A percentile compares a stretch with the other conserved stretches of the same genome.
Evolutionary conservation across 441 rosid species (phyloP).

Genomic region (Brassica hybrid): DNA sequence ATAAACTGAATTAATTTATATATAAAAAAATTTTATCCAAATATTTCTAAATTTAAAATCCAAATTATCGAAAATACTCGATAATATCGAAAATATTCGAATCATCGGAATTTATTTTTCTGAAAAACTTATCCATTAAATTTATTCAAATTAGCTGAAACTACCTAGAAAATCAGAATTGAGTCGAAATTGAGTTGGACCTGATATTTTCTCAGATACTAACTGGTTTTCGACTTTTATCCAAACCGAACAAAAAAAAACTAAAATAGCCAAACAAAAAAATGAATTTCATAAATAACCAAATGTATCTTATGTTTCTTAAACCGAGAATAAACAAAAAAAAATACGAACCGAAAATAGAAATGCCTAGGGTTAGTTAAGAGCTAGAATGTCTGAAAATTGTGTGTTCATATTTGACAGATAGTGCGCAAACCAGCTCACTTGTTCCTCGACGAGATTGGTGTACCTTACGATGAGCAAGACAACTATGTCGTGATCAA

Average conservation of each 20-base stretch:
- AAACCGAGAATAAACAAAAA: too few relatives aligned
- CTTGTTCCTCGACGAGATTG: conserved; percentile 75
- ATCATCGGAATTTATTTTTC: too few relatives aligned
- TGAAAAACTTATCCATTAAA: not conserved
- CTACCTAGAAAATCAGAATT: too few relatives aligned
- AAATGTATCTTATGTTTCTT: too few relatives aligned
- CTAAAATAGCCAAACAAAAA: too few relatives aligned
- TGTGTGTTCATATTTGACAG: conserved; percentile 38
- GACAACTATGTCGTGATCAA: conserved; percentile 84
- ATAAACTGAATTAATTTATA: not conserved
- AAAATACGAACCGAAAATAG: too few relatives aligned
- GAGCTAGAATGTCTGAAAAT: not conserved
- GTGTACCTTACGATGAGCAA: conserved; percentile 77
- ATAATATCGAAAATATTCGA: too few relatives aligned
- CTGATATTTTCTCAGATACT: not conserved
- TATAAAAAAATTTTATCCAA: too few relatives aligned
- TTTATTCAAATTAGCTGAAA: not conserved
- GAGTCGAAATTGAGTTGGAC: not conserved
- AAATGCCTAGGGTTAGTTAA: not conserved
- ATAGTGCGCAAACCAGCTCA: conserved; percentile 93
- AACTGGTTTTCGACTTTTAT: not conserved
- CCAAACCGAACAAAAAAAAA: too few relatives aligned
- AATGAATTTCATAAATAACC: too few relatives aligned
- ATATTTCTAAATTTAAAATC: too few relatives aligned
- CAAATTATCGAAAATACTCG: too few relatives aligned